Base-by-base conservation (phyloP, 2,329 filamentous ascomycete genomes). In the Metarhizium brunneum region DNA sequence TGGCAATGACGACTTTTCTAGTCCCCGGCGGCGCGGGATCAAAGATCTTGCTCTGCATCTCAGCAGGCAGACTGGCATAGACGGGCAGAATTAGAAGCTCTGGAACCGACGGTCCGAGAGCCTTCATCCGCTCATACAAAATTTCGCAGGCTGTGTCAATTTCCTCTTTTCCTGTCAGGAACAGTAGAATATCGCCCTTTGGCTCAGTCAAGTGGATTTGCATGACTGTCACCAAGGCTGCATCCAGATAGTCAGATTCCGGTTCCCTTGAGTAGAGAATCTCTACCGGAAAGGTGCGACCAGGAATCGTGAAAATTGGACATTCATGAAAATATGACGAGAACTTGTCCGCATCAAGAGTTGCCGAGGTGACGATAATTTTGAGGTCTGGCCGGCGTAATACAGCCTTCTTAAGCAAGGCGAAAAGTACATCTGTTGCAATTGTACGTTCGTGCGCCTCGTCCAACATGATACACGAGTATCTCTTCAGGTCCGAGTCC, bases 401-500 rank as follows among this genome's bases (percentile, higher is more conserved):
- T 20, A 96, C 71, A 0, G 94, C 92, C 75, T 97, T 96, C 72
- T 99, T 99, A 50, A 99, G 74, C 56, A 99, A 72, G 0, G 90
- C 92, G 68, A 99, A 97, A 2, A 99, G 79, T 2, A 99, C 90
- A 71, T 99, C 94, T 0, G 94, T 99, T 0, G 92, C 84, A 63
- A 99, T 95, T 0, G 94, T 99, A 57, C 94, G 85, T 69, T 99
- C 94, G 83, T 99, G 94, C 4, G 94, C 94, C 68, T 99, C 94
- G 69, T 99, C 94, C 63, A 99, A 80, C 86, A 99, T 99, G 66
- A 99, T 96, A 58, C 94, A 90, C 1, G 91, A 95, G 68, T 99
- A 99, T 61, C 88, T 84, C 66, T 82, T 88, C 61, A 99, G 75
- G 64, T 96, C 88, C 0, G 92, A 88, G 68, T 99, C 94, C 62